phyloP scores from a whole-genome alignment of 2,329 filamentous ascomycete genomes.

The Alternaria sp. region DNA sequence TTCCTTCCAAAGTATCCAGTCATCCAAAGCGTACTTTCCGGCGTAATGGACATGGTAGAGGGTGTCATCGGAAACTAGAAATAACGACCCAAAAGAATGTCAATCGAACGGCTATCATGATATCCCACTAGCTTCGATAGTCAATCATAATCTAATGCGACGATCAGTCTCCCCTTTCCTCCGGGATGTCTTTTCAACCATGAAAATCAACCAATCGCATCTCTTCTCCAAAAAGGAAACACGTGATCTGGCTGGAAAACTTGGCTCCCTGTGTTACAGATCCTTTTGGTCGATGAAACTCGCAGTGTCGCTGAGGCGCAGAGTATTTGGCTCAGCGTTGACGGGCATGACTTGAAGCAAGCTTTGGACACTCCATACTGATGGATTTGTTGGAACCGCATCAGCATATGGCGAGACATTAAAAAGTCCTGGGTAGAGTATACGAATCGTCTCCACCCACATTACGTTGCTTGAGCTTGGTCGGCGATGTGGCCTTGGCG shows the following conservation, averaged over 20 bases:
- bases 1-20: slow-evolving; percentile 34
- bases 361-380: background rate
- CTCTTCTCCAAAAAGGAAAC: background rate
- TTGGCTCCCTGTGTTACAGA: background rate
- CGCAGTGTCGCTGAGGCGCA: background rate
- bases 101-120: background rate
- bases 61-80: slow-evolving; percentile 8
- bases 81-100: background rate
- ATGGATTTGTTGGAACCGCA: background rate
- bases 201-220: background rate
- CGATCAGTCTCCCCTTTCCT: background rate
- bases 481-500: background rate
- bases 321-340: background rate
- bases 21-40: slow-evolving; percentile 20
- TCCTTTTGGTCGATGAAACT: background rate
- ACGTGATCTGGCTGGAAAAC: background rate
- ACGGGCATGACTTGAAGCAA: background rate
- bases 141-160: slow-evolving; percentile 1
- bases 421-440: background rate
- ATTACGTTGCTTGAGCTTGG: background rate
- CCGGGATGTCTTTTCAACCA: background rate
- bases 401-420: background rate
- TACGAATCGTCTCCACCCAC: background rate
- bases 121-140: background rate
- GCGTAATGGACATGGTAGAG: slow-evolving; percentile 2